A percentile compares a stretch with the other conserved stretches of the same genome.
Conservation (phyloP, 116 monocot species). For the Trichopus zeylanicus region DNA sequence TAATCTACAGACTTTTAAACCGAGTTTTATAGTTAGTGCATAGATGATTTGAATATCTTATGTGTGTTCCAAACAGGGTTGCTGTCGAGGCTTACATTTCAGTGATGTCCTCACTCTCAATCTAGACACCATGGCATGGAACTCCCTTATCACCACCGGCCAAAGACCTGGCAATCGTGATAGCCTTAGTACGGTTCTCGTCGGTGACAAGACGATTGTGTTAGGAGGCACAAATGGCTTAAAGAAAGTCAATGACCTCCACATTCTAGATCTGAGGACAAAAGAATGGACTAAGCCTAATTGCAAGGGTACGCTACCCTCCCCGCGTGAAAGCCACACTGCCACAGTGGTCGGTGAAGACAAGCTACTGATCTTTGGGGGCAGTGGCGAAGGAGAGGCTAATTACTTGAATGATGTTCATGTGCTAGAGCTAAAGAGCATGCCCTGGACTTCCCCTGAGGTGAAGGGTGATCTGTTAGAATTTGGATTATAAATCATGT, state of each 20-base stretch:
- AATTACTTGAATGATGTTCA: constrained; percentile 91
- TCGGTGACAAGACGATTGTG: constrained; percentile 60
- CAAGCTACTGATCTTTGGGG: constrained; percentile 72
- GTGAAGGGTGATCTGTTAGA: constrained; percentile 62
- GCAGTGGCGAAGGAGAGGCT: constrained; percentile 79
- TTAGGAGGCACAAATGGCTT: constrained; percentile 80
- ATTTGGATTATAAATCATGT: too few relatives aligned
- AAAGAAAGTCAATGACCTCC: constrained; percentile 82
- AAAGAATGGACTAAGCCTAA: constrained; percentile 63
- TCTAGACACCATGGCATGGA: constrained; percentile 73
- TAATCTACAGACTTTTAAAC: too few relatives aligned
- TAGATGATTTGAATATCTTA: too few relatives aligned
- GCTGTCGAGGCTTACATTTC: constrained; percentile 85
- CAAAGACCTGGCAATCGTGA: constrained; percentile 67
- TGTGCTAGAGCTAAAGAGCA: constrained; percentile 59
- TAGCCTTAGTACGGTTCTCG: constrained; percentile 56
- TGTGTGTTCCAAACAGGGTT: constrained; percentile 43
- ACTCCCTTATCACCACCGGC: constrained; percentile 54
- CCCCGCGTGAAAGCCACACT: constrained; percentile 80
- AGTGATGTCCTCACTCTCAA: constrained; percentile 75
- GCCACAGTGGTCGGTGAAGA: constrained; percentile 45
- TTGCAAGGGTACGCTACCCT: constrained; percentile 59
- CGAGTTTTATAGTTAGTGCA: too few relatives aligned
- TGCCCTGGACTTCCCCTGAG: constrained; percentile 73
- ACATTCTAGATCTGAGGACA: constrained; percentile 58